phyloP scores from a whole-genome alignment of 129 eudicot species.

The Silybum marianum region DNA sequence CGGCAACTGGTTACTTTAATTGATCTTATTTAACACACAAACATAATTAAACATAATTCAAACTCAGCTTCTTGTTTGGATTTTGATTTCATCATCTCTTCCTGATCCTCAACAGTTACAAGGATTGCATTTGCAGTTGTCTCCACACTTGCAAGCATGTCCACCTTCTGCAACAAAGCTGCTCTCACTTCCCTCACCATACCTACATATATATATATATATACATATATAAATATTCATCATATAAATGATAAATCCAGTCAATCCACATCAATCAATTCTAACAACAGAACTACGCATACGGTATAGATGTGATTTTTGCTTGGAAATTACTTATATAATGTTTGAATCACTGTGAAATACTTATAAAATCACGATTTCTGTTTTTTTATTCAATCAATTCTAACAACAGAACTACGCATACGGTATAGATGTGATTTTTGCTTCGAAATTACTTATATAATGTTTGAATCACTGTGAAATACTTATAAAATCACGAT shows the following conservation, averaged over 20 bases:
- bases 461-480: not conserved
- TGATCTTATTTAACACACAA: constrained; percentile 31
- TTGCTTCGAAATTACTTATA: not conserved
- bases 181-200: constrained; percentile 49
- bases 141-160: constrained; percentile 57
- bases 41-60: constrained; percentile 24
- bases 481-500: not conserved
- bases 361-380: not conserved
- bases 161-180: constrained; percentile 54
- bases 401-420: no score
- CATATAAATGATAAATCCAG: no score
- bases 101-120: constrained; percentile 53
- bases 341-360: not conserved
- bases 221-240: no score
- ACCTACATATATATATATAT: constrained; percentile 27
- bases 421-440: not conserved
- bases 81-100: constrained; percentile 14
- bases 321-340: not conserved
- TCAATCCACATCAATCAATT: not conserved
- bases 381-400: not conserved
- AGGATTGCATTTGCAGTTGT: constrained; percentile 66
- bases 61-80: constrained; percentile 14
- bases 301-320: not conserved
- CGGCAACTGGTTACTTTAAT: constrained; percentile 10
- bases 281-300: not conserved